These are phyloP conservation scores for Podaxis pistillaris DNA, from an alignment of 768 basidiomycete species.

Conservation along the genomic window DNA sequence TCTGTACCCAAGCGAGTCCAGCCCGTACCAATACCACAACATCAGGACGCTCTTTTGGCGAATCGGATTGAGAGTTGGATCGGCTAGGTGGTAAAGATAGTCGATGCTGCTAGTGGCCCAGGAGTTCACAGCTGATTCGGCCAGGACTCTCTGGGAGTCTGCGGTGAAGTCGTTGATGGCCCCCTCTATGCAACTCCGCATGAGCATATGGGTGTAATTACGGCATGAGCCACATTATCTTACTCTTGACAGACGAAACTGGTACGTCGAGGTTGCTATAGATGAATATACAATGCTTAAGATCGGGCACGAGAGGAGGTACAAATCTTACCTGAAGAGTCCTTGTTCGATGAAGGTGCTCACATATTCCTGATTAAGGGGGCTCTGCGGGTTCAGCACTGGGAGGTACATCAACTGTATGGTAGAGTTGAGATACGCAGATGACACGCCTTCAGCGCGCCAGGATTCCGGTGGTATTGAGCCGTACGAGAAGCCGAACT, in stretches of 20 bases:
- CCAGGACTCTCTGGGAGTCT: not conserved
- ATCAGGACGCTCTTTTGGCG: not conserved
- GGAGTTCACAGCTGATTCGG: not conserved
- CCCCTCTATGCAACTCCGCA: not conserved
- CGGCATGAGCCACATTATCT: not conserved
- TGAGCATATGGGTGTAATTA: not conserved
- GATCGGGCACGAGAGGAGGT: not conserved
- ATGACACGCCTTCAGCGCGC: not conserved
- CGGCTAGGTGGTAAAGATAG: not conserved
- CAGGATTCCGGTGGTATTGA: not conserved
- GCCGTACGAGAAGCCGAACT: not conserved
- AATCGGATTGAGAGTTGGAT: not conserved
- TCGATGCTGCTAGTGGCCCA: not conserved
- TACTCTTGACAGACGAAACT: not conserved
- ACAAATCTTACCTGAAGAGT: not conserved
- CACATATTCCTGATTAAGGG: not conserved
- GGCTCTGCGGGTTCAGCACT: not conserved
- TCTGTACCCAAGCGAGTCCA: not conserved
- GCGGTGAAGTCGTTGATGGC: not conserved
- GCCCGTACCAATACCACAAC: not conserved
- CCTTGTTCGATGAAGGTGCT: not conserved
- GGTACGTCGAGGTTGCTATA: not conserved
- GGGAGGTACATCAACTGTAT: not conserved
- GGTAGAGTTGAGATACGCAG: not conserved
- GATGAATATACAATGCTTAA: not conserved